Conservation (phyloP, 2,329 filamentous ascomycete genomes). For the Colletotrichum falcatum region DNA sequence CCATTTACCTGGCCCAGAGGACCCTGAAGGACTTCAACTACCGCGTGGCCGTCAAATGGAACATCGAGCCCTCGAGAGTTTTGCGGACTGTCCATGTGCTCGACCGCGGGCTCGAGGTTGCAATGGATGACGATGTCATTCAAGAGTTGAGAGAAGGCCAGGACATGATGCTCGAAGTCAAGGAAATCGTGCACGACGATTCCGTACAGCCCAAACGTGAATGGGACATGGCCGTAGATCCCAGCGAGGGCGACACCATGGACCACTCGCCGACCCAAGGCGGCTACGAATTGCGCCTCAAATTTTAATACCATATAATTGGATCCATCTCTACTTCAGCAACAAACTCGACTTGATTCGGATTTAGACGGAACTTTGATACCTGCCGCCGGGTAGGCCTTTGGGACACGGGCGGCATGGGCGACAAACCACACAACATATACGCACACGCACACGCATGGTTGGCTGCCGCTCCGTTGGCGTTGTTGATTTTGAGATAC, state of each 20-base stretch:
- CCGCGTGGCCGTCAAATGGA: conserved; percentile 82
- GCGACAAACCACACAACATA: conserved; percentile 22
- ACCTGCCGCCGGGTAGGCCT: conserved; percentile 29
- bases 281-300: conserved; percentile 60
- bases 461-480: conserved; percentile 41
- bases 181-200: conserved; percentile 54
- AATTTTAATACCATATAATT: conserved; percentile 53
- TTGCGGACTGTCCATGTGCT: conserved; percentile 79
- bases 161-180: conserved; percentile 84
- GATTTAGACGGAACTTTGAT: conserved; percentile 24
- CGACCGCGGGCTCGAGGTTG: conserved; percentile 80
- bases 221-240: conserved; percentile 72
- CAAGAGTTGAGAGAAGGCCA: conserved; percentile 88
- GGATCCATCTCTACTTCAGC: conserved; percentile 29
- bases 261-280: conserved; percentile 47
- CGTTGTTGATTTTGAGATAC: conserved; percentile 43
- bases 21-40: conserved; percentile 79
- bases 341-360: conserved; percentile 27
- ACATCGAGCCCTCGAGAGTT: conserved; percentile 79
- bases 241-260: conserved; percentile 53
- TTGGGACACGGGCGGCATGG: conserved; percentile 16
- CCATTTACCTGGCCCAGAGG: conserved; percentile 85
- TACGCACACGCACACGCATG: conserved; percentile 34
- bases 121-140: conserved; percentile 92
- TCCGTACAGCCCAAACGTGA: conserved; percentile 62